Evolutionary conservation across 139 green algal genomes (phyloP), one percentile per base, ranked within the genome.

Genomic region (Penium margaritaceum): DNA sequence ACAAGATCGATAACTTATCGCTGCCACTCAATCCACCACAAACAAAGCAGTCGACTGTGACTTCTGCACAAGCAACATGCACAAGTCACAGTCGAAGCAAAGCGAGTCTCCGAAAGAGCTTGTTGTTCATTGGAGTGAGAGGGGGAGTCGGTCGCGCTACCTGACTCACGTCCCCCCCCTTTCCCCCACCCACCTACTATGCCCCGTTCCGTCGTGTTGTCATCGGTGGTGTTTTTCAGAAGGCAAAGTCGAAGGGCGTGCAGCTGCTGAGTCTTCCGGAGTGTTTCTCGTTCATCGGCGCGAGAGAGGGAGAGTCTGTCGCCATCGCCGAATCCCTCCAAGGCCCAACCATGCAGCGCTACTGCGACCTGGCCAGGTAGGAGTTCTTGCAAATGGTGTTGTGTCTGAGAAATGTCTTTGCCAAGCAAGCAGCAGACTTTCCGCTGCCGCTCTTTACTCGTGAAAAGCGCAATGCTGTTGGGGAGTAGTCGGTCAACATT

Each of bases 261-360:
- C 34, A 21, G 1, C 88, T 96, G 77, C 80, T 98, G n/a, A 96
- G 95, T 77, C 85, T 98, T 2, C 93, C 93, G 24, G 93, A 98
- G 79, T 94, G 89, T 74, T 95, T 92, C 76, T 86, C 85, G 5
- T 96, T 96, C 76, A 89, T 98, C 15, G 93, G 93, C 0, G 34
- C 5, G 24, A 69, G 33, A 15, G 60, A 60, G 4, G 33, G 63
- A 47, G 84, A 95, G 85, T 89, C 88, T 0, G 36, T 96, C 3
- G 77, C 82, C 0, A 62, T 83, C 1, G 87, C 87, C 2, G 78
- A 96, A 77, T 82, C 88, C 0, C 79, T 98, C 39, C 81, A 90
- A 0, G 78, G 73, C 2, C 86, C 88, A 1, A 54, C 87, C 15
- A 90, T 98, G 86, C 15, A 34, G 17, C 75, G 75, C 12, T 97